Percentiles rank a stretch among this genome's conserved stretches.
Conservation (phyloP, 352 stramenopile genomes). For the Globisporangium barbulae region DNA sequence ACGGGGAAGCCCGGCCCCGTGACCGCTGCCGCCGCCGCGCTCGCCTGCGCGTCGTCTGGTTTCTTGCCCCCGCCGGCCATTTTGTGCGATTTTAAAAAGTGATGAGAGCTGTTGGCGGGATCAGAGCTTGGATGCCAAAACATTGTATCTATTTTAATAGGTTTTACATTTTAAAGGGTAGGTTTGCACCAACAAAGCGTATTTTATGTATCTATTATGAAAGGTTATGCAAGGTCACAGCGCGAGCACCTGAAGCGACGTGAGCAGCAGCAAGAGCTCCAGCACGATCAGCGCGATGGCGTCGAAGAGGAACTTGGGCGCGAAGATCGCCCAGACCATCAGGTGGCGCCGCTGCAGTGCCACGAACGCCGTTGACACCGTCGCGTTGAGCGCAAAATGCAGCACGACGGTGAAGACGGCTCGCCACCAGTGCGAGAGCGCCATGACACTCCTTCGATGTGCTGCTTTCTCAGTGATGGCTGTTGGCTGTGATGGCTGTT, state of each 20-base stretch:
- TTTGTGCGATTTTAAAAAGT: slow-evolving; percentile 1
- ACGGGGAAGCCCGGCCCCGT: slow-evolving; percentile 41
- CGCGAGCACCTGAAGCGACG: slow-evolving; percentile 16
- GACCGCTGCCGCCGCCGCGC: slow-evolving; percentile 13
- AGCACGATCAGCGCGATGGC: slow-evolving; percentile 54
- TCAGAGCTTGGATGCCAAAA: background rate
- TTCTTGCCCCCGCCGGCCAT: slow-evolving; percentile 17
- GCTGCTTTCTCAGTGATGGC: background rate
- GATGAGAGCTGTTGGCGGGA: background rate
- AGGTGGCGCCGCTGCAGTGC: slow-evolving; percentile 84
- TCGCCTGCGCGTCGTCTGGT: slow-evolving; percentile 9
- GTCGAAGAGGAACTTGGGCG: slow-evolving; percentile 90
- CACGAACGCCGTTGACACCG: slow-evolving; percentile 83
- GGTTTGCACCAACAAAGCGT: background rate
- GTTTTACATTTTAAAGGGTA: background rate
- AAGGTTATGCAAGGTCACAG: slow-evolving; percentile 4
- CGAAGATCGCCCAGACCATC: slow-evolving; percentile 94
- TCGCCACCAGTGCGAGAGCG: slow-evolving; percentile 17
- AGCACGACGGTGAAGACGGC: slow-evolving; percentile 22
- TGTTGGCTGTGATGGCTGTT: background rate
- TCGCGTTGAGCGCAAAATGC: slow-evolving; percentile 55
- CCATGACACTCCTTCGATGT: background rate
- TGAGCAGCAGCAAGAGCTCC: slow-evolving; percentile 40
- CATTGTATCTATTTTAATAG: background rate
- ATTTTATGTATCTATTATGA: background rate